A percentile compares a stretch with the other conserved stretches of the same genome.
phyloP scores from a whole-genome alignment of 306 rosid genomes.

The Neltuma alba region DNA sequence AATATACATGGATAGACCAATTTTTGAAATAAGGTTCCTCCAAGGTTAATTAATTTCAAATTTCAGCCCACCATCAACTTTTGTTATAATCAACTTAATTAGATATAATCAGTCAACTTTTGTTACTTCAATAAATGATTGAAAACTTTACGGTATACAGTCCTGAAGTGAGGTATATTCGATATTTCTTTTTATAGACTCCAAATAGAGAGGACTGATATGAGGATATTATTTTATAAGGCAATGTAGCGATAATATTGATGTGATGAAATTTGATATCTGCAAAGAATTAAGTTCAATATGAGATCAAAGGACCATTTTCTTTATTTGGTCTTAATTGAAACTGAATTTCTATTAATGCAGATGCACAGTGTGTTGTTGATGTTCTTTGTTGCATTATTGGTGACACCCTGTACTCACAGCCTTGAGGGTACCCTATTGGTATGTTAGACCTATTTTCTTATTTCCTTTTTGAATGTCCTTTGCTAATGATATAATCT shows the following conservation, averaged over 20 bases:
- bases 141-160: not conserved
- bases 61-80: too few species aligned
- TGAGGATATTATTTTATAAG: not conserved
- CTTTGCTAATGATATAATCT: not conserved
- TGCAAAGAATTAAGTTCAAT: not conserved
- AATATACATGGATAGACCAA: not conserved
- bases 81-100: too few species aligned
- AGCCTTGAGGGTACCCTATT: slow-evolving; percentile 5
- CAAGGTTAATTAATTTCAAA: too few species aligned
- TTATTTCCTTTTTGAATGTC: not conserved
- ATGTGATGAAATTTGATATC: not conserved
- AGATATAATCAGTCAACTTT: too few species aligned
- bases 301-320: not conserved
- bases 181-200: not conserved
- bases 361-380: slow-evolving; percentile 12
- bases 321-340: not conserved
- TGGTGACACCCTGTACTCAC: slow-evolving; percentile 5
- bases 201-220: not conserved
- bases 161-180: not conserved
- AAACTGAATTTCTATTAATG: not conserved
- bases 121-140: not conserved
- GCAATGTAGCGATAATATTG: not conserved
- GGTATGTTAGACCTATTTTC: not conserved
- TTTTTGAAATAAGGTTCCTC: not conserved
- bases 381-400: slow-evolving; percentile 18